Evolutionary conservation across 257 asterid species (phyloP).

Genomic region (Solanum gracilifrons): DNA sequence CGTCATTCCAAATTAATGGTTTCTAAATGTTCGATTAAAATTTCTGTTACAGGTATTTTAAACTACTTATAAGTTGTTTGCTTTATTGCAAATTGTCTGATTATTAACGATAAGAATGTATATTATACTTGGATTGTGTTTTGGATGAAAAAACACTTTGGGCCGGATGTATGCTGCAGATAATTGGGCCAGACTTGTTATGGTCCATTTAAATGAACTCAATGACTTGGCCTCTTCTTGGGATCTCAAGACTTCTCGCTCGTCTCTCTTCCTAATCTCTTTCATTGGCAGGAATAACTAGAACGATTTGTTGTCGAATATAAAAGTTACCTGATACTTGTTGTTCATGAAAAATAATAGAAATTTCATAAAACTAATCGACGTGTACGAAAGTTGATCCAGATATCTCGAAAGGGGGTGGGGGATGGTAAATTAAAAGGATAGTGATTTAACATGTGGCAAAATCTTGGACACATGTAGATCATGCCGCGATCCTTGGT

Average conservation of each 20-base stretch:
- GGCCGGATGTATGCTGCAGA: neutral
- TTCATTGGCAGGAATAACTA: no score
- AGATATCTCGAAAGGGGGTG: neutral
- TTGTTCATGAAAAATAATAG: no score
- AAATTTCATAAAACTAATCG: neutral
- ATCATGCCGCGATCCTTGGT: conserved; percentile 5
- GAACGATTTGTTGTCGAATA: no score
- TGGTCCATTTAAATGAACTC: neutral
- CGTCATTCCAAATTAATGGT: no score
- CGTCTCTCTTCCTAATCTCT: accelerated
- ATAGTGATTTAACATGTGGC: conserved; percentile 2
- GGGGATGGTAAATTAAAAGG: neutral
- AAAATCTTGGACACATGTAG: neutral
- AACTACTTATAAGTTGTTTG: neutral
- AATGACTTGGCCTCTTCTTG: neutral
- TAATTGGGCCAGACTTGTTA: neutral
- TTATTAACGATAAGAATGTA: neutral
- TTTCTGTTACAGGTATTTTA: no score
- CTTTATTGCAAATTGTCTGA: neutral
- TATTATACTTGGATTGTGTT: neutral
- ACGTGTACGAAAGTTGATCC: accelerated
- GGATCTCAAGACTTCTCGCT: neutral
- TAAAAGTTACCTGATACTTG: no score
- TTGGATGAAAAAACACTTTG: neutral
- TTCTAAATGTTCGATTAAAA: no score